Evolutionary conservation across 345 rosid species (phyloP).

Genomic region (Eucalyptus pauciflora): DNA sequence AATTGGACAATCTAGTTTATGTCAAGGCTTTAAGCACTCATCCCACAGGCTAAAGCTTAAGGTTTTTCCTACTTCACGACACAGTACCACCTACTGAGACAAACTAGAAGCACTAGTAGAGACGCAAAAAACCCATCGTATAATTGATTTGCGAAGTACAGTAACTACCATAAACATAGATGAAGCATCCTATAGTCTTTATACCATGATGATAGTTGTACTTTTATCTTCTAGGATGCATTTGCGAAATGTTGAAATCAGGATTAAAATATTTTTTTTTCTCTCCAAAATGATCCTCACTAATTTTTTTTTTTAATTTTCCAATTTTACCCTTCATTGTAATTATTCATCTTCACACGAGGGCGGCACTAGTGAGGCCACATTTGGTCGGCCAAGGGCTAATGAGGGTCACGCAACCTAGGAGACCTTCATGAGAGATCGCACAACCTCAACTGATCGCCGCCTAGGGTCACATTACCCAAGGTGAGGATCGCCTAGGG

Average conservation of each 20-base stretch:
- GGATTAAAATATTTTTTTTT: no score
- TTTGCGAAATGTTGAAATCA: no score
- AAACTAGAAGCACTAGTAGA: neutral
- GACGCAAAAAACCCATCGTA: neutral
- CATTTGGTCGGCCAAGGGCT: no score
- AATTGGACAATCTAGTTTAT: neutral
- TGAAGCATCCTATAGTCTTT: neutral
- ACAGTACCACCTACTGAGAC: neutral
- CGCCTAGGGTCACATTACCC: no score
- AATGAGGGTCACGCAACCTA: no score
- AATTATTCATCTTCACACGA: no score
- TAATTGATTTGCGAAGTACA: neutral
- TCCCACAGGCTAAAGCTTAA: neutral
- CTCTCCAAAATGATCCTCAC: no score
- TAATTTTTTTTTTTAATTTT: no score
- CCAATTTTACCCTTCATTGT: no score
- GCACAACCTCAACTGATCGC: no score
- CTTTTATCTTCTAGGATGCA: neutral
- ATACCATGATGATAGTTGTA: neutral
- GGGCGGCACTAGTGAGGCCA: no score
- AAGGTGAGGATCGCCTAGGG: no score
- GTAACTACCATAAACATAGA: neutral
- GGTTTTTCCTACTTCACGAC: neutral
- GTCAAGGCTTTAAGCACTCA: neutral
- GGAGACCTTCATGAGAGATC: fast-evolving